Conservation (phyloP, 139 green algal species). For the Closterium sp. region DNA sequence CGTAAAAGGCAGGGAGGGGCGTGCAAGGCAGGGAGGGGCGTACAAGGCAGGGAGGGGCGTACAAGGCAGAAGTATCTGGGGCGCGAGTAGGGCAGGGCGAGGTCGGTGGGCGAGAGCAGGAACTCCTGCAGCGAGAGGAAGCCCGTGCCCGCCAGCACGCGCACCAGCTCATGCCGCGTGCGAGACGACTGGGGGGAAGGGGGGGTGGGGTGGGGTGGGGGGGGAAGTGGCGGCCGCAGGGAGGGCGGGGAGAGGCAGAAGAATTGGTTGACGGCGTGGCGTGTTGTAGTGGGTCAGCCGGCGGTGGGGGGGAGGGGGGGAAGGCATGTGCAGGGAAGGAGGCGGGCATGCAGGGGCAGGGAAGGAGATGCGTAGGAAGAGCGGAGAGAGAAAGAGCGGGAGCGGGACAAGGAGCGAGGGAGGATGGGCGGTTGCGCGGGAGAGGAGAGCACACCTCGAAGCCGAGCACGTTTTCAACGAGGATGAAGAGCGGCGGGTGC, state of each 20-base stretch:
- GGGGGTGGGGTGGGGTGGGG: no score
- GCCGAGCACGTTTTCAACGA: slow-evolving; percentile 81
- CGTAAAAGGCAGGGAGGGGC: neutral
- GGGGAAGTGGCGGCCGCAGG: neutral
- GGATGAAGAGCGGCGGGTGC: slow-evolving; percentile 56
- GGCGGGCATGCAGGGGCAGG: neutral
- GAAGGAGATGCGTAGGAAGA: no score
- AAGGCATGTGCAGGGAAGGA: neutral
- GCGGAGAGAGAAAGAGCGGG: no score
- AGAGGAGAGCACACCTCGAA: slow-evolving; percentile 60
- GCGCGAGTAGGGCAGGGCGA: slow-evolving; percentile 73
- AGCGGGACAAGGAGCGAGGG: no score
- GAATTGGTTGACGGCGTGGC: no score
- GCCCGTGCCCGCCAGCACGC: neutral
- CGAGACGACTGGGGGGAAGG: neutral
- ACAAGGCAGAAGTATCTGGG: slow-evolving; percentile 73
- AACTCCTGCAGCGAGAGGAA: slow-evolving; percentile 64
- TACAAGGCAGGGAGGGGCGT: neutral
- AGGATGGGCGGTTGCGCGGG: no score
- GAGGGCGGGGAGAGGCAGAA: neutral
- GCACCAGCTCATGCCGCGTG: slow-evolving; percentile 24
- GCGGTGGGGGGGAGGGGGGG: neutral
- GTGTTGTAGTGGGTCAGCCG: no score
- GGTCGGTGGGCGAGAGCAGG: slow-evolving; percentile 64
- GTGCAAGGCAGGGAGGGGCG: neutral